Evolutionary conservation across 2,329 filamentous ascomycete genomes (phyloP), one percentile per base, ranked within the genome.

Genomic region (Emmonsia crescens): DNA sequence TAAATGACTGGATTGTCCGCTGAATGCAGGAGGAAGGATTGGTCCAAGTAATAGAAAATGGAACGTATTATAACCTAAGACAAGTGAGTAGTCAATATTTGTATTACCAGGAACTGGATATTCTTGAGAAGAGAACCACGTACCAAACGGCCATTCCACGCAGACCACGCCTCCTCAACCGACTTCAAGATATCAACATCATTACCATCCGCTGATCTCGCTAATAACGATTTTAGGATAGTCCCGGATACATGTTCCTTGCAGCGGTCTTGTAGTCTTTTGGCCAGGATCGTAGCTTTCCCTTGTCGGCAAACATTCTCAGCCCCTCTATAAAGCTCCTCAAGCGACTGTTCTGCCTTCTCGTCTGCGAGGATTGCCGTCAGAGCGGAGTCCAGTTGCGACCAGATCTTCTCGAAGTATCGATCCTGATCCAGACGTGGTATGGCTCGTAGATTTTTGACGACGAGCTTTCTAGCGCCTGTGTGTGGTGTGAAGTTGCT

Each of bases 41-140:
- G 86, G 72, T 99, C 93, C 66, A 99, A 82, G 70, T 92, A 99
- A 77, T 91, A 96, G 76, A 96, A 97, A 46, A 95, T 88, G 65
- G 89, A 93, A 57, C 91, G 85, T 59, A 99, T 84, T 16, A 87
- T 86, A 66, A 86, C 83, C 86, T 91, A 67, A 16, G 46, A 9
- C 42, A 44, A 44, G 40, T 62, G 52, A 65, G 55, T 55, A 62
- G 49, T 59, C 33, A 58, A 54, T 27, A 21, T 54, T 48, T 48
- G 61, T 40, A 56, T 24, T 33, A 49, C 16, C 31, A 6, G 19
- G 51, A 59, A 24, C 19, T 48, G 31, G 19, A 14, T 46, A 14
- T n/a, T 56, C 33, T 16, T 21, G 52, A 21, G 21, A 51, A 10
- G 14, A 31, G n/a, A 33, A 42, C 61, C 14, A 9, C 83, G 67